Percentiles rank a stretch among this genome's conserved stretches.
These are phyloP conservation scores for Apiotrichum montevideense DNA, from an alignment of 1,284 basidiomycete species.

Conservation along the genomic window DNA sequence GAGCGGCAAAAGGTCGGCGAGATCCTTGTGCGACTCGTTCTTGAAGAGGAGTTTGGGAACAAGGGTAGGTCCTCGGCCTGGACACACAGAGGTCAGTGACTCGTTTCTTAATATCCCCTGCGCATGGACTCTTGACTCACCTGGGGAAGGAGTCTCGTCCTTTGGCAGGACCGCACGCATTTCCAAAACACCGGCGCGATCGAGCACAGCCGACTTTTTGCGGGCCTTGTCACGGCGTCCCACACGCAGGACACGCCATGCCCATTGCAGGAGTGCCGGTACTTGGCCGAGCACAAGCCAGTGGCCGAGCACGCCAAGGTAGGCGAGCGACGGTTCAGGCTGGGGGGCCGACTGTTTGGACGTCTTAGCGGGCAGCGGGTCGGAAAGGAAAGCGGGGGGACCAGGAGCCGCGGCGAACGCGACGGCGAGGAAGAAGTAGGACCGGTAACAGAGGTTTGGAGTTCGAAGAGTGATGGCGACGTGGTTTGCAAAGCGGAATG, in stretches of 20 bases:
- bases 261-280: slow-evolving; percentile 31
- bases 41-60: slow-evolving; percentile 19
- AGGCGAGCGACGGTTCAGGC: slow-evolving; percentile 29
- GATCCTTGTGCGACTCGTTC: slow-evolving; percentile 19
- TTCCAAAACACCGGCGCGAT: slow-evolving; percentile 37
- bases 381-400: slow-evolving; percentile 35
- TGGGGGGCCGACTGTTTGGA: slow-evolving; percentile 8
- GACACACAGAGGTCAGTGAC: not conserved
- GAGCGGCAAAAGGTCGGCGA: slow-evolving; percentile 38
- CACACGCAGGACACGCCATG: slow-evolving; percentile 22
- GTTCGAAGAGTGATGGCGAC: slow-evolving; percentile 87
- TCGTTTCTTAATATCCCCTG: not conserved
- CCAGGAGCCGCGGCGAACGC: slow-evolving; percentile 53
- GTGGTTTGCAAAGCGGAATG: slow-evolving; percentile 83
- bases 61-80: slow-evolving; percentile 8
- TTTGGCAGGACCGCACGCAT: slow-evolving; percentile 33
- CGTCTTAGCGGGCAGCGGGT: slow-evolving; percentile 21
- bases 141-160: slow-evolving; percentile 24
- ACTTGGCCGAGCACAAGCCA: slow-evolving; percentile 38
- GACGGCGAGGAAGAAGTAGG: slow-evolving; percentile 63
- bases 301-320: slow-evolving; percentile 37
- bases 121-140: slow-evolving; percentile 3
- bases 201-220: slow-evolving; percentile 28
- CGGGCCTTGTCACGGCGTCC: slow-evolving; percentile 31
- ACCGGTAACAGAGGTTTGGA: slow-evolving; percentile 55